phyloP scores from a whole-genome alignment of 192 early-diverging fungal genomes.

The Phlyctochytrium bullatum region DNA sequence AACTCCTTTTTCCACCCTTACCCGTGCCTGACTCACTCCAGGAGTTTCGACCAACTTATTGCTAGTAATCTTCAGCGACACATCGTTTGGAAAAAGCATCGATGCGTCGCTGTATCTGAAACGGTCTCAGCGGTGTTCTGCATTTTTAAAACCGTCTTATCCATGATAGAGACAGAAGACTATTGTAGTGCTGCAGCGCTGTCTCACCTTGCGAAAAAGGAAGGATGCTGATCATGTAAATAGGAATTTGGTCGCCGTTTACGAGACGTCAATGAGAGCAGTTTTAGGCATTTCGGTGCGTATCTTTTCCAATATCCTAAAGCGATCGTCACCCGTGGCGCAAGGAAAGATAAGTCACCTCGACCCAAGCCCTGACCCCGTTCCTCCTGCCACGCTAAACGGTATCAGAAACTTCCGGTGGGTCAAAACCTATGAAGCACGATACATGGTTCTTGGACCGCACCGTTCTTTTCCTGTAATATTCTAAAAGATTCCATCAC shows the following conservation, averaged over 20 bases:
- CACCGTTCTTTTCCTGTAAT: neutral
- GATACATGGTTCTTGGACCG: conserved; percentile 11
- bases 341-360: conserved; percentile 9
- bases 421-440: conserved; percentile 31
- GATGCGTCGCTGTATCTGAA: conserved; percentile 28
- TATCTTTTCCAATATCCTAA: conserved; percentile 36
- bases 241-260: conserved; percentile 4
- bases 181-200: conserved; percentile 45
- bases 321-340: too few species aligned
- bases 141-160: conserved; percentile 9
- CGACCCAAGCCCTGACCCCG: conserved; percentile 45
- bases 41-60: conserved; percentile 10
- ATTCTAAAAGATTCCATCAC: conserved; percentile 25
- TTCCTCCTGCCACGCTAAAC: conserved; percentile 41
- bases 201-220: conserved; percentile 47
- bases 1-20: neutral
- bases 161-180: conserved; percentile 36
- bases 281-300: conserved; percentile 32
- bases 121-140: neutral
- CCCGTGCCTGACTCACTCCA: neutral
- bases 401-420: conserved; percentile 11
- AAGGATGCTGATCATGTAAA: conserved; percentile 19
- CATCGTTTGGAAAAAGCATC: conserved; percentile 35
- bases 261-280: conserved; percentile 30
- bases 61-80: conserved; percentile 25